phyloP scores from a whole-genome alignment of 2,329 filamentous ascomycete genomes.

The Parascedosporium putredinis region DNA sequence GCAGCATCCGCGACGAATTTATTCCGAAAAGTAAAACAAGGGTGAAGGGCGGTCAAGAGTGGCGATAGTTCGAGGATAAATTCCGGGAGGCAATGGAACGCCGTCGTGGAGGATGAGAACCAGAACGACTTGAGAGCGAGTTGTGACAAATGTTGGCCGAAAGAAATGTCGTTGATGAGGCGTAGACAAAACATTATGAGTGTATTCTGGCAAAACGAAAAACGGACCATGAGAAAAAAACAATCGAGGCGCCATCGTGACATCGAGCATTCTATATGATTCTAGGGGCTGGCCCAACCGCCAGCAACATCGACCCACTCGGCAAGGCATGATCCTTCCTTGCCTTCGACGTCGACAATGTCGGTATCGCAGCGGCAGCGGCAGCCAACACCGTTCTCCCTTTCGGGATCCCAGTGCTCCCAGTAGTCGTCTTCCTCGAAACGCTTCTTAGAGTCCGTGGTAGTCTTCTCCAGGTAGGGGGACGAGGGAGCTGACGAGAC shows the following conservation, averaged over 20 bases:
- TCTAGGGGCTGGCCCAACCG: constrained; percentile 57
- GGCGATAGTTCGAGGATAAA: too few species aligned
- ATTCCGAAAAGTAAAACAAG: not conserved
- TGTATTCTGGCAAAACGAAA: not conserved
- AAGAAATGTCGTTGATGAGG: not conserved
- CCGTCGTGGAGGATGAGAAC: too few species aligned
- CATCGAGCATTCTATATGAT: not conserved
- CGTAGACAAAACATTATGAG: not conserved
- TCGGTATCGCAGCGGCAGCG: constrained; percentile 95
- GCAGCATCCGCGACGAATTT: too few species aligned
- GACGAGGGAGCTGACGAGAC: constrained; percentile 68
- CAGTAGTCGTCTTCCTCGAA: constrained; percentile 94
- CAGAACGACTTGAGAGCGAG: not conserved
- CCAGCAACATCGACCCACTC: constrained; percentile 98
- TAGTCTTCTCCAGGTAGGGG: constrained; percentile 78
- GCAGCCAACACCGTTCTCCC: constrained; percentile 95
- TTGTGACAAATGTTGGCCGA: not conserved
- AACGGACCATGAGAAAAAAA: too few species aligned
- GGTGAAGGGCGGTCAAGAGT: not conserved
- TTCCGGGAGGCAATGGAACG: too few species aligned
- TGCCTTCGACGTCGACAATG: constrained; percentile 94
- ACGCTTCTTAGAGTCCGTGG: constrained; percentile 69
- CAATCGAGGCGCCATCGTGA: too few species aligned
- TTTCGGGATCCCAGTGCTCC: constrained; percentile 74
- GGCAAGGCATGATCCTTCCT: constrained; percentile 85